Evolutionary conservation across 305 asterid genomes (phyloP).

Genomic region (Caryopteris hybrid): DNA sequence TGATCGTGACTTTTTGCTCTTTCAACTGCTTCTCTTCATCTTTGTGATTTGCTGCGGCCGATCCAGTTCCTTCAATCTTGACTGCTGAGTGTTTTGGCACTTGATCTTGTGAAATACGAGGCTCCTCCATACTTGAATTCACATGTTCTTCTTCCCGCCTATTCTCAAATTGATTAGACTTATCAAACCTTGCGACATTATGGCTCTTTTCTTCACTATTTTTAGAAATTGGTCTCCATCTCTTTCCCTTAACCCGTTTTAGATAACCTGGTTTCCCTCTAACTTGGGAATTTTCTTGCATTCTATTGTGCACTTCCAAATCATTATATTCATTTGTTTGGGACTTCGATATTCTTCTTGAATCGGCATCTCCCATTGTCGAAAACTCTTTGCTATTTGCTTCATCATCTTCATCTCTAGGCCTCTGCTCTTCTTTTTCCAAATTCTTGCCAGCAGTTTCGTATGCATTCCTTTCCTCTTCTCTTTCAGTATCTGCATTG

Average conservation of each 20-base stretch:
- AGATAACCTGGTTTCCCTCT: constrained; percentile 18
- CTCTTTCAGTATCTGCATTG: not conserved
- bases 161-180: no score
- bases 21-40: constrained; percentile 17
- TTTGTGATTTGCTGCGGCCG: no score
- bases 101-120: constrained; percentile 10
- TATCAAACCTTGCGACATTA: no score
- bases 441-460: no score
- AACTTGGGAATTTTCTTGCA: constrained; percentile 12
- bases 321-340: constrained; percentile 21
- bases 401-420: constrained; percentile 7
- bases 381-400: not conserved
- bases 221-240: constrained; percentile 24
- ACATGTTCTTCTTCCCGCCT: not conserved
- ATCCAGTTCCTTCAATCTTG: no score
- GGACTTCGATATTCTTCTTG: constrained; percentile 6
- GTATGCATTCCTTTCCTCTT: not conserved
- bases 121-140: not conserved
- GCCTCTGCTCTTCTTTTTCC: constrained; percentile 9
- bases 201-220: not conserved
- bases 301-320: constrained; percentile 20
- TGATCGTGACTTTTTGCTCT: not conserved
- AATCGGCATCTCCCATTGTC: not conserved
- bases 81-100: no score
- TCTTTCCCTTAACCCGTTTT: constrained; percentile 37